Evolutionary conservation across 2,329 filamentous ascomycete genomes (phyloP).

Genomic region (Curvularia eragrostidis): DNA sequence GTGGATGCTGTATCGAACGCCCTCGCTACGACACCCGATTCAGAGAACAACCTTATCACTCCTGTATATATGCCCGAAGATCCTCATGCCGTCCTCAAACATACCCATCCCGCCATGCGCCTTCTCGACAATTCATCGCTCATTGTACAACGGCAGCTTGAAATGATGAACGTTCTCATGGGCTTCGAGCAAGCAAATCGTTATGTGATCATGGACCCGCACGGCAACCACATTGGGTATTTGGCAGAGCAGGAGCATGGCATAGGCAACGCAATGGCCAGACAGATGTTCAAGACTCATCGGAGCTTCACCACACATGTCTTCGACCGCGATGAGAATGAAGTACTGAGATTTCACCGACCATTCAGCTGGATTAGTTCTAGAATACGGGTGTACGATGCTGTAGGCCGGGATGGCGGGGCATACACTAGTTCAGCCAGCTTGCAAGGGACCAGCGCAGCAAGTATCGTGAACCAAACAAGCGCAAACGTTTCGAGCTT

Average conservation of each 20-base stretch:
- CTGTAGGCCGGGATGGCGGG: constrained; percentile 26
- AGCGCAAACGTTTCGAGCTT: constrained; percentile 62
- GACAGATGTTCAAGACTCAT: constrained; percentile 68
- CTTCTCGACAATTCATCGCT: constrained; percentile 67
- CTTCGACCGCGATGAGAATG: constrained; percentile 66
- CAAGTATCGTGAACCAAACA: constrained; percentile 53
- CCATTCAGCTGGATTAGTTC: constrained; percentile 71
- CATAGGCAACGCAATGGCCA: constrained; percentile 61
- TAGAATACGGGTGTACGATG: constrained; percentile 53
- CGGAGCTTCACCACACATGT: constrained; percentile 70
- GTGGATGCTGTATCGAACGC: constrained; percentile 54
- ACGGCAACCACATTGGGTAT: constrained; percentile 68
- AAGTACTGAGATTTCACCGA: constrained; percentile 67
- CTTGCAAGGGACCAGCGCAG: constrained; percentile 54
- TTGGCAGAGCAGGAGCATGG: constrained; percentile 69
- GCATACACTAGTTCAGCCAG: constrained; percentile 51
- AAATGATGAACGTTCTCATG: constrained; percentile 70
- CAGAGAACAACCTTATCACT: constrained; percentile 61
- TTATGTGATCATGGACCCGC: constrained; percentile 70
- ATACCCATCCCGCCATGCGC: constrained; percentile 63
- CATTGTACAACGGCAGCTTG: constrained; percentile 67
- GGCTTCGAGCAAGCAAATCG: constrained; percentile 72
- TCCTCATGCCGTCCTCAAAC: constrained; percentile 64
- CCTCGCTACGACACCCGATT: constrained; percentile 51
- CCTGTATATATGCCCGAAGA: constrained; percentile 69